These are phyloP conservation scores for Fusarium pilosicola DNA, from an alignment of 2,329 filamentous ascomycete species.

Conservation along the genomic window DNA sequence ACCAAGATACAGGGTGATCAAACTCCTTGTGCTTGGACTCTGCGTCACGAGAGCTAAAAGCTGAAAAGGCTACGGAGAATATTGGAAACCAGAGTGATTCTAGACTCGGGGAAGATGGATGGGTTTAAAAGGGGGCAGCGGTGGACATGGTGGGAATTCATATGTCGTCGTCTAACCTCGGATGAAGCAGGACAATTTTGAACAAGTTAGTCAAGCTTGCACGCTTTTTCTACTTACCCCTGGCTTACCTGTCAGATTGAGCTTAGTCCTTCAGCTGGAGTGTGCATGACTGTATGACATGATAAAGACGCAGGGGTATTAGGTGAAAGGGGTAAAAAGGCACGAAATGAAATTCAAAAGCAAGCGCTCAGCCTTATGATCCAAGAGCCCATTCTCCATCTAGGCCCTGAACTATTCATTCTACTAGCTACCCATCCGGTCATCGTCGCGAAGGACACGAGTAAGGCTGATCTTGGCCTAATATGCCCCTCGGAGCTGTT, in stretches of 20 bases:
- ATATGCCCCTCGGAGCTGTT: neutral
- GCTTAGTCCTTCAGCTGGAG: conserved; percentile 1
- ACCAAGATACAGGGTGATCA: neutral
- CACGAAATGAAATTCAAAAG: neutral
- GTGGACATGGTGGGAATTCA: conserved; percentile 1
- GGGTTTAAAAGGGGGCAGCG: neutral
- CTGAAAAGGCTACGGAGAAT: neutral
- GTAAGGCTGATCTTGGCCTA: neutral
- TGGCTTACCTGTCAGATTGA: neutral
- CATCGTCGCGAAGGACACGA: neutral
- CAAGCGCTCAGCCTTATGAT: conserved; percentile 4
- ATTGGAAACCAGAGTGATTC: neutral
- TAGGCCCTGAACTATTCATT: neutral
- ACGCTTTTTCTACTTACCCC: neutral
- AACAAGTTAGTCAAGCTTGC: neutral
- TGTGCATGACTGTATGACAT: neutral
- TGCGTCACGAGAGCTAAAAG: neutral
- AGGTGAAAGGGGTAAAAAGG: neutral
- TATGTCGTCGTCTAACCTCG: conserved; percentile 3
- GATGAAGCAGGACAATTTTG: neutral
- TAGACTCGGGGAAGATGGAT: neutral
- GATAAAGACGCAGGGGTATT: neutral
- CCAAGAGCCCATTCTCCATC: neutral
- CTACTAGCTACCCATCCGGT: neutral
- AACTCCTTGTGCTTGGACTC: neutral